These are phyloP conservation scores for Boletus tylopilopsis DNA, from an alignment of 768 basidiomycete genomes.

Conservation along the genomic window DNA sequence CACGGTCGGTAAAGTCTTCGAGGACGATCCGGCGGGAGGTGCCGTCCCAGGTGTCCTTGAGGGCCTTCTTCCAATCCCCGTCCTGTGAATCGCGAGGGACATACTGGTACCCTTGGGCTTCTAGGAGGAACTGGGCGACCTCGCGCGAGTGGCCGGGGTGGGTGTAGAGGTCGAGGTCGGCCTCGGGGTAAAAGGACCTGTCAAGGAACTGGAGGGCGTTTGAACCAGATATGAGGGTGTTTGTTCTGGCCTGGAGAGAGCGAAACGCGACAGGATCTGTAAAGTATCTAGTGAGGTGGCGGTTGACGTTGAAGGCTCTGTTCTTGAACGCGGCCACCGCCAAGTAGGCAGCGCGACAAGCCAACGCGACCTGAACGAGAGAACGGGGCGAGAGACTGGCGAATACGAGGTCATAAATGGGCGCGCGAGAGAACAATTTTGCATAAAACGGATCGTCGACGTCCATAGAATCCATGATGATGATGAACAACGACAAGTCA, in stretches of 20 bases:
- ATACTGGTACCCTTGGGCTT: background rate
- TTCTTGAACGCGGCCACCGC: conserved; percentile 19
- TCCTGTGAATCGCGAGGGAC: conserved; percentile 13
- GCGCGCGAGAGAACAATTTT: too few species aligned
- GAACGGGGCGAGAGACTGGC: conserved; percentile 21
- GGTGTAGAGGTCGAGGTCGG: conserved; percentile 53
- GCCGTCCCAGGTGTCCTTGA: conserved; percentile 17
- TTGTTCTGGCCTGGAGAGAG: conserved; percentile 39
- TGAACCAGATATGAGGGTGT: conserved; percentile 51
- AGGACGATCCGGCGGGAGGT: background rate
- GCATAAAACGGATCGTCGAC: background rate
- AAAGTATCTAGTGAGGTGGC: conserved; percentile 37
- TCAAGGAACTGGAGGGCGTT: conserved; percentile 52
- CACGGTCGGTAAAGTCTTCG: accelerated
- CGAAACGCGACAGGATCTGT: conserved; percentile 37
- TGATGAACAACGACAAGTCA: too few species aligned
- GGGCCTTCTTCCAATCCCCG: conserved; percentile 11
- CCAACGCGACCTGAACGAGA: conserved; percentile 21
- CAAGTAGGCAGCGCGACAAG: conserved; percentile 15
- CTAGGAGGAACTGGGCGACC: conserved; percentile 35
- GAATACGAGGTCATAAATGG: conserved; percentile 4
- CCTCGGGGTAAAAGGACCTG: conserved; percentile 37
- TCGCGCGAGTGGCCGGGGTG: conserved; percentile 28
- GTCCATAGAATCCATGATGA: background rate
- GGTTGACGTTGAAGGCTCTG: conserved; percentile 35